phyloP scores from a whole-genome alignment of 345 rosid genomes.

The Eucalyptus cloeziana region DNA sequence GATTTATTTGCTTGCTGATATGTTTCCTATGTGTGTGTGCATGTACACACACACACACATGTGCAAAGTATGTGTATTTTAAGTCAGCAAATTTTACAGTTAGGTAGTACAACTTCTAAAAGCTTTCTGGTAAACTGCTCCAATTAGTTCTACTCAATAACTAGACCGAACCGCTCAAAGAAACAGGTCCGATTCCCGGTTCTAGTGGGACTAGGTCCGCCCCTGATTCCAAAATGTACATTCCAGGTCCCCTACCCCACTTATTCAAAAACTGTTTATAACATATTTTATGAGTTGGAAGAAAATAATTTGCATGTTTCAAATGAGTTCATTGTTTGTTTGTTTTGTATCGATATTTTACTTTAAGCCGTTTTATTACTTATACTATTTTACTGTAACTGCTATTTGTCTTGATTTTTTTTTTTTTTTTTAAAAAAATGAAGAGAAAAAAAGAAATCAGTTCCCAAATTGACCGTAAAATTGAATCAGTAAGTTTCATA shows the following conservation, averaged over 20 bases:
- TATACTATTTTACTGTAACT: too few relatives aligned
- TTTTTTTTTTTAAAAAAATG: too few relatives aligned
- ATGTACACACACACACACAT: too few relatives aligned
- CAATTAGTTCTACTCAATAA: not conserved
- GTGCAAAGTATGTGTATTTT: not conserved
- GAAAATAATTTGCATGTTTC: too few relatives aligned
- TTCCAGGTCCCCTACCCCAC: not conserved
- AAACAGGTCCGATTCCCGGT: not conserved
- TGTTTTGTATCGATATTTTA: too few relatives aligned
- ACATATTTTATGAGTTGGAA: not conserved
- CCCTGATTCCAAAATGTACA: not conserved
- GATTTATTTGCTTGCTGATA: not conserved
- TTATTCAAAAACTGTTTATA: too few relatives aligned
- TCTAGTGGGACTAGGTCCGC: not conserved
- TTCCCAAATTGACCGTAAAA: too few relatives aligned
- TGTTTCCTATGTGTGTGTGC: too few relatives aligned
- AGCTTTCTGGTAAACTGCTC: not conserved
- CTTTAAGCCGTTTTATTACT: too few relatives aligned
- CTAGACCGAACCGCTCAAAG: accelerated
- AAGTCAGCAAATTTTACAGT: not conserved
- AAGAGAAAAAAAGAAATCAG: too few relatives aligned
- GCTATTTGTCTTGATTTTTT: not conserved
- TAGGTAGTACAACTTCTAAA: not conserved
- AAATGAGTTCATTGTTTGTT: not conserved
- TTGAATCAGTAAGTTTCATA: too few relatives aligned